These are phyloP conservation scores for Aureobasidium sp. DNA, from an alignment of 2,329 filamentous ascomycete genomes.

Conservation along the genomic window DNA sequence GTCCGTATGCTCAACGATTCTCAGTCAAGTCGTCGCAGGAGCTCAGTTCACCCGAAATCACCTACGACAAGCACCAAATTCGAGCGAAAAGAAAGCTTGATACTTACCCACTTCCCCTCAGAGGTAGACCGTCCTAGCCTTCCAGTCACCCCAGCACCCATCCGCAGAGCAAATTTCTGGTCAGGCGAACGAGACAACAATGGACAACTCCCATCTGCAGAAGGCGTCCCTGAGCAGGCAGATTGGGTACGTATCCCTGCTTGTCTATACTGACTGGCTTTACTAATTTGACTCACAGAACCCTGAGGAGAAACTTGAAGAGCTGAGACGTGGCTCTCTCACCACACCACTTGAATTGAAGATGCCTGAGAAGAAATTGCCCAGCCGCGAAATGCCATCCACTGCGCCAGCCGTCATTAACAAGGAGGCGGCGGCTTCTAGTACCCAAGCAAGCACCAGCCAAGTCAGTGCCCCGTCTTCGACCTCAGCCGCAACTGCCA, in stretches of 20 bases:
- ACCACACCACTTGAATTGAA: slow-evolving; percentile 26
- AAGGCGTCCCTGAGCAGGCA: slow-evolving; percentile 77
- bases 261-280: neutral
- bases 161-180: slow-evolving; percentile 64
- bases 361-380: slow-evolving; percentile 23
- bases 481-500: neutral
- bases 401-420: neutral
- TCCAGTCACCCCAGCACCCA: slow-evolving; percentile 81
- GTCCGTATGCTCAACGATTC: slow-evolving; percentile 63
- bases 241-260: slow-evolving; percentile 77
- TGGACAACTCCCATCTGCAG: slow-evolving; percentile 62
- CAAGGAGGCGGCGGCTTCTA: neutral
- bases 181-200: slow-evolving; percentile 50
- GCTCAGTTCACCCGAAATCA: slow-evolving; percentile 18
- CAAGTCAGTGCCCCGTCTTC: neutral
- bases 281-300: slow-evolving; percentile 31
- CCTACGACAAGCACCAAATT: slow-evolving; percentile 18
- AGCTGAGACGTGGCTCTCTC: slow-evolving; percentile 39
- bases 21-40: slow-evolving; percentile 50
- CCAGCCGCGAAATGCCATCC: slow-evolving; percentile 27
- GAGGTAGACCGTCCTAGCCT: slow-evolving; percentile 77
- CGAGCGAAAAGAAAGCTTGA: slow-evolving; percentile 50
- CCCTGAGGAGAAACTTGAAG: slow-evolving; percentile 39
- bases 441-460: neutral
- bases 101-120: slow-evolving; percentile 80